A percentile compares a stretch with the other conserved stretches of the same genome.
phyloP scores from a whole-genome alignment of 1,139 yeast species.

The Blastobotrys serpentis region DNA sequence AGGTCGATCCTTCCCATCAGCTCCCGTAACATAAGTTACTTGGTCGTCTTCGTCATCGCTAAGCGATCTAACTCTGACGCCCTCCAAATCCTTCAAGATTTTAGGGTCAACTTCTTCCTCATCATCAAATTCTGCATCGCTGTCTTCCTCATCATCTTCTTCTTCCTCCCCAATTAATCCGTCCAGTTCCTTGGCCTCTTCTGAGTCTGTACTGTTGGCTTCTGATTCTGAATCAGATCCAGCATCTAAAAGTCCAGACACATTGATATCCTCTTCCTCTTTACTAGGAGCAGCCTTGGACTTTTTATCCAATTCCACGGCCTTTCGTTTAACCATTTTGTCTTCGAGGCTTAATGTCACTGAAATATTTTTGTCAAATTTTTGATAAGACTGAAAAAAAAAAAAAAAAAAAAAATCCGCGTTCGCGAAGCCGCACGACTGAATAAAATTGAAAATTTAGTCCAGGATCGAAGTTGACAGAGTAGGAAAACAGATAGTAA shows the following conservation, averaged over 20 bases:
- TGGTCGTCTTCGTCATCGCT: slow-evolving; percentile 28
- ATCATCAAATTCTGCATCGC: slow-evolving; percentile 28
- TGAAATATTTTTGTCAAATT: not conserved
- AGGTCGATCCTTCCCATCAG: slow-evolving; percentile 78
- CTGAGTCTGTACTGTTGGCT: slow-evolving; percentile 27
- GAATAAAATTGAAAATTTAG: too few relatives aligned
- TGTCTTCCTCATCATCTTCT: slow-evolving; percentile 30
- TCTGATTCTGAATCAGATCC: slow-evolving; percentile 21
- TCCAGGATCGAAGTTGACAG: too few relatives aligned
- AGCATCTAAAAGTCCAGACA: slow-evolving; percentile 18
- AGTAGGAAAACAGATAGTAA: too few relatives aligned
- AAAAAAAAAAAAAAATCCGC: slow-evolving; percentile 13
- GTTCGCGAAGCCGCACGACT: slow-evolving; percentile 5
- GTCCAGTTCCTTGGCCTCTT: slow-evolving; percentile 28
- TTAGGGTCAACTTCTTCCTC: slow-evolving; percentile 26
- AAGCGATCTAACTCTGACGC: slow-evolving; percentile 24
- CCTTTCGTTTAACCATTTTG: slow-evolving; percentile 16
- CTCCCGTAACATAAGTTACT: slow-evolving; percentile 40
- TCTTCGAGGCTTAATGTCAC: not conserved
- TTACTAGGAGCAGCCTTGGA: slow-evolving; percentile 14
- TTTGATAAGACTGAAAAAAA: not conserved
- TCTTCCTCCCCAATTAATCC: slow-evolving; percentile 28
- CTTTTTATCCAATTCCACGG: slow-evolving; percentile 16
- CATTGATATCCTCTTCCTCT: slow-evolving; percentile 23
- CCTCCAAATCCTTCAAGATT: slow-evolving; percentile 24